Conservation (phyloP, 2,329 filamentous ascomycete species). For the Aspergillus ruber region DNA sequence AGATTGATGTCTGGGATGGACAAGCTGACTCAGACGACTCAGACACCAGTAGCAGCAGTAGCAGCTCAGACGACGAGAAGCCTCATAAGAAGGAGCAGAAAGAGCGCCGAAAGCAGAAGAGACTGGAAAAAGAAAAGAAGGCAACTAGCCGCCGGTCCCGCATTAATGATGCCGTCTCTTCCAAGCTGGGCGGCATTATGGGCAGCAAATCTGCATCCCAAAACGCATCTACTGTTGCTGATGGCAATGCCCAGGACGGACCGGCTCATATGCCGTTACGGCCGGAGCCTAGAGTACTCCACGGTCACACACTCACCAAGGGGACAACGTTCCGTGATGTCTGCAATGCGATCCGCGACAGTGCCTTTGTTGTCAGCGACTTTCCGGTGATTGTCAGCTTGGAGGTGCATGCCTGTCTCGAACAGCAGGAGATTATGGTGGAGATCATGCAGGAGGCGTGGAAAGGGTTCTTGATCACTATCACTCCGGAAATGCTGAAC, state of each 20-base stretch:
- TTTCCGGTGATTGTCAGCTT: slow-evolving; percentile 86
- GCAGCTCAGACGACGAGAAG: slow-evolving; percentile 17
- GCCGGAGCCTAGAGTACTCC: slow-evolving; percentile 72
- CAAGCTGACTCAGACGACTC: slow-evolving; percentile 29
- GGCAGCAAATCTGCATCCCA: slow-evolving; percentile 10
- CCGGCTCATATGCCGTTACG: slow-evolving; percentile 14
- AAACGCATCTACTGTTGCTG: neutral
- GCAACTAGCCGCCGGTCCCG: slow-evolving; percentile 4
- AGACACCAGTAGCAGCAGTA: slow-evolving; percentile 28
- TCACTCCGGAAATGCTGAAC: slow-evolving; percentile 50
- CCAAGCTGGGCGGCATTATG: slow-evolving; percentile 17
- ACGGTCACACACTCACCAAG: slow-evolving; percentile 79
- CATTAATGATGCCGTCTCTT: slow-evolving; percentile 12
- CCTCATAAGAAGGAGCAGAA: neutral
- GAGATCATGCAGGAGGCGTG: slow-evolving; percentile 89
- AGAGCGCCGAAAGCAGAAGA: slow-evolving; percentile 14
- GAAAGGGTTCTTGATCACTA: slow-evolving; percentile 65
- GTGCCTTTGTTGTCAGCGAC: slow-evolving; percentile 68
- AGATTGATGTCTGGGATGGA: slow-evolving; percentile 93
- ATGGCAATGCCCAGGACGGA: neutral
- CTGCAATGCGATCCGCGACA: slow-evolving; percentile 69
- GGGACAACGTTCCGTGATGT: slow-evolving; percentile 84
- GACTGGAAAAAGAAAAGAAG: slow-evolving; percentile 15
- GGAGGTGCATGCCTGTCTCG: slow-evolving; percentile 75
- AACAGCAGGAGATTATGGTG: slow-evolving; percentile 89